Base-by-base conservation (phyloP, 2,329 filamentous ascomycete species). In the Colletotrichum abscissum region DNA sequence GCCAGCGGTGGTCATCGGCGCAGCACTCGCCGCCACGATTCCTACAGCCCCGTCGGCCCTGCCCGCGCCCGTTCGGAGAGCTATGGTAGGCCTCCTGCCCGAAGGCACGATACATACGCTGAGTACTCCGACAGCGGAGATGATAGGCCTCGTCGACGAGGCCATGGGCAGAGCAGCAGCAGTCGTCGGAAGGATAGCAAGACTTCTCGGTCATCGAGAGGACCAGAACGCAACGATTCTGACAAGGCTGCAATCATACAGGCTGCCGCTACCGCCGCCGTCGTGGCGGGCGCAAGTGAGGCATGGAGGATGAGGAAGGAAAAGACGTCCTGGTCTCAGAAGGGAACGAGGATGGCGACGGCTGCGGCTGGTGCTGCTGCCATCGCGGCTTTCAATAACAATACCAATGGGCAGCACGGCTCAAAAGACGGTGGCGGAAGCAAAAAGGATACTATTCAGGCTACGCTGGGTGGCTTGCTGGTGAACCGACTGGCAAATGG, bases 301-400 rank as follows among this genome's bases (percentile, higher is more conserved):
- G 74, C 69, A 0, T 75, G 74, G 74, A 38, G 59, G 11, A 67
- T 73, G 69, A 58, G 74, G 56, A 73, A 73, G 24, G 69, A 75
- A 11, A 73, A 73, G 63, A 57, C 63, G 8, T 67, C 66, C 2
- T 73, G 73, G 74, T 54, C 63, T 7, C 68, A 67, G 59, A 75
- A 75, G 63, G 73, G 73, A 4, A 66, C 58, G 14, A 64, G 38
- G 55, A 58, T 75, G 35, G 74, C 73, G 1, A 75, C 74, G 14
- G 74, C 74, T 3, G 74, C 74, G 14, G 74, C 73, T 3, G 74
- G 74, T 1, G 74, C 74, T 14, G 74, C 73, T 28, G 74, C 74
- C 28, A 67, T 75, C 6, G 74, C 74, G 24, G 74, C 74, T 9
- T 70, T 75, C 58, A 75, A 73, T 28, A 68, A 69, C 16, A 38